These are phyloP conservation scores for Mayamaea pseudoterrestris DNA, from an alignment of 108 stramenopile genomes.

Conservation along the genomic window DNA sequence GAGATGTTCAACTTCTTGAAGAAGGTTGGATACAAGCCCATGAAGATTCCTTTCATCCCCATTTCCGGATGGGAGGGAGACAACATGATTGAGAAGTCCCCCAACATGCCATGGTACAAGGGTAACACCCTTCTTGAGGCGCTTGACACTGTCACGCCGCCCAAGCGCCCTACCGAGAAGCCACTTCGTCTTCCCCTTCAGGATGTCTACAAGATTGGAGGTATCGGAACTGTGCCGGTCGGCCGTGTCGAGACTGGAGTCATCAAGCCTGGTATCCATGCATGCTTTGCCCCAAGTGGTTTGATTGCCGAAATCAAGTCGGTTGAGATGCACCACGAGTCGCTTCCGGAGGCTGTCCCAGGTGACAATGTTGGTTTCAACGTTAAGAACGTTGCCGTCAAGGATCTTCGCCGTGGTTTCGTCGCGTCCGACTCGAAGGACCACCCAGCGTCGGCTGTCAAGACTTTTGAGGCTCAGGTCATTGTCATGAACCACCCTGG, in stretches of 20 bases:
- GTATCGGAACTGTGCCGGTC: slow-evolving; percentile 89
- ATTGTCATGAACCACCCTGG: slow-evolving; percentile 94
- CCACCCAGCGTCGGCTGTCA: slow-evolving; percentile 44
- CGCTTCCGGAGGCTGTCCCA: slow-evolving; percentile 64
- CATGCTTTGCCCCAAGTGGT: slow-evolving; percentile 70
- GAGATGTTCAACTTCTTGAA: slow-evolving; percentile 52
- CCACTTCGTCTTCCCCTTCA: slow-evolving; percentile 93
- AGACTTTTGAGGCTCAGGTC: slow-evolving; percentile 79
- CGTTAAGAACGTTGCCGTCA: slow-evolving; percentile 81
- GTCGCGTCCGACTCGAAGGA: slow-evolving; percentile 76
- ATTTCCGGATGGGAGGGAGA: slow-evolving; percentile 94
- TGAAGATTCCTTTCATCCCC: slow-evolving; percentile 89
- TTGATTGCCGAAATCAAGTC: slow-evolving; percentile 76
- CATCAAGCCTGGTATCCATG: slow-evolving; percentile 85
- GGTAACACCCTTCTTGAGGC: slow-evolving; percentile 87
- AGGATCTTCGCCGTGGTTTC: slow-evolving; percentile 83
- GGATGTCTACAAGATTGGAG: slow-evolving; percentile 93
- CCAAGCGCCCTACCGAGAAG: slow-evolving; percentile 84
- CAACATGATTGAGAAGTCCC: slow-evolving; percentile 86
- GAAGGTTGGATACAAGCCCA: slow-evolving; percentile 64
- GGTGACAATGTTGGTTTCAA: slow-evolving; percentile 97
- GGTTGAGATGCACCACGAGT: slow-evolving; percentile 93
- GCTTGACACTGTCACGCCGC: slow-evolving; percentile 75
- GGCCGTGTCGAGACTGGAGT: slow-evolving; percentile 92
- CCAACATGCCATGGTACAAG: slow-evolving; percentile 92